Conservation (phyloP, 208 protist genomes). For the Trypanosoma brucei region DNA sequence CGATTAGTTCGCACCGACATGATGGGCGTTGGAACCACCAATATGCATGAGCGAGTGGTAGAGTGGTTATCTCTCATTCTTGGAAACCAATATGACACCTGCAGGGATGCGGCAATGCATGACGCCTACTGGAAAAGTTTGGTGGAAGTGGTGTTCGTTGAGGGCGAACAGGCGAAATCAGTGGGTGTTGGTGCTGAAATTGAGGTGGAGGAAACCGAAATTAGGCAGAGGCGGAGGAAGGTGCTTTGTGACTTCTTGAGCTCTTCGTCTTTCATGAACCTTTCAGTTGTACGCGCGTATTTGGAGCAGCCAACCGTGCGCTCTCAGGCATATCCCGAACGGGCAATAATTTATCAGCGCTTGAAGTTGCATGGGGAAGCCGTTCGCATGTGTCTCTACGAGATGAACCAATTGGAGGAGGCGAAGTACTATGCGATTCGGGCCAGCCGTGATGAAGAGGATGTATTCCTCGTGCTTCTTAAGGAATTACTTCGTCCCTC, state of each 20-base stretch:
- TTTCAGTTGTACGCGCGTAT: slow-evolving; percentile 17
- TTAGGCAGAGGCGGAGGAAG: not conserved
- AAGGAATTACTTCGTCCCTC: slow-evolving; percentile 27
- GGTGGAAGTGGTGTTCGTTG: slow-evolving; percentile 17
- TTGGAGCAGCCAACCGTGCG: slow-evolving; percentile 43
- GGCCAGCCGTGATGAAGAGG: slow-evolving; percentile 32
- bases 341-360: slow-evolving; percentile 56
- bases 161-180: not conserved
- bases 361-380: slow-evolving; percentile 45
- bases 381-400: slow-evolving; percentile 57
- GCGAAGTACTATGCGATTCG: slow-evolving; percentile 48
- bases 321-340: slow-evolving; percentile 28
- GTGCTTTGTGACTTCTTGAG: slow-evolving; percentile 35
- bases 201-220: not conserved
- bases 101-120: slow-evolving; percentile 21
- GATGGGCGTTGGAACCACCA: slow-evolving; percentile 1
- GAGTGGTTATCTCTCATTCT: slow-evolving; percentile 23
- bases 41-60: slow-evolving; percentile 6
- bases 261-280: slow-evolving; percentile 31
- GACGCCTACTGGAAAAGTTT: slow-evolving; percentile 34
- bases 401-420: slow-evolving; percentile 30
- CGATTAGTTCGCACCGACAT: slow-evolving; percentile 16
- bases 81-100: slow-evolving; percentile 10
- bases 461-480: slow-evolving; percentile 34
- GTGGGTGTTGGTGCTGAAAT: not conserved